These are phyloP conservation scores for Penicillium concentricum DNA, from an alignment of 2,329 filamentous ascomycete genomes.

Conservation along the genomic window DNA sequence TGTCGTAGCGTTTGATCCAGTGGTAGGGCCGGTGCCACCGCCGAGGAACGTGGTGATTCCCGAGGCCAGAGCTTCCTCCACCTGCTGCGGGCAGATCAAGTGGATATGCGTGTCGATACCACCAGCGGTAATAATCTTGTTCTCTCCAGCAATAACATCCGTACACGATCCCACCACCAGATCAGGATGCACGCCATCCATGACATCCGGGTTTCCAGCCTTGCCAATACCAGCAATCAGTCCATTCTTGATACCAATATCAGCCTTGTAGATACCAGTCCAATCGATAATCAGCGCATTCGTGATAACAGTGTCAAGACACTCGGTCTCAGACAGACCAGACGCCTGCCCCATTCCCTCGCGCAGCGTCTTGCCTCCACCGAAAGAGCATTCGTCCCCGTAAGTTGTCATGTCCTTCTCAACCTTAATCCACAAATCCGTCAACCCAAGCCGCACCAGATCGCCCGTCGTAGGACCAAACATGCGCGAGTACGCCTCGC, in stretches of 20 bases:
- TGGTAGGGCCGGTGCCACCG: slow-evolving; percentile 88
- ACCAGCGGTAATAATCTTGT: slow-evolving; percentile 86
- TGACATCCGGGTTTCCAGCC: slow-evolving; percentile 94
- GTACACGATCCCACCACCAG: slow-evolving; percentile 86
- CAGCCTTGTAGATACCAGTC: slow-evolving; percentile 91
- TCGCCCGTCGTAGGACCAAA: slow-evolving; percentile 92
- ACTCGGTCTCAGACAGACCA: slow-evolving; percentile 68
- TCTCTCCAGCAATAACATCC: slow-evolving; percentile 87
- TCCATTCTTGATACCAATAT: slow-evolving; percentile 89
- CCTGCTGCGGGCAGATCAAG: slow-evolving; percentile 93
- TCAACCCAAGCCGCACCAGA: slow-evolving; percentile 74
- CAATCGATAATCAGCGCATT: slow-evolving; percentile 91
- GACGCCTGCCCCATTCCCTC: slow-evolving; percentile 95
- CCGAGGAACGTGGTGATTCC: slow-evolving; percentile 90
- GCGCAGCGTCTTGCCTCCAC: slow-evolving; percentile 87
- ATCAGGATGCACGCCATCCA: slow-evolving; percentile 77
- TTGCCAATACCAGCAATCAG: slow-evolving; percentile 88
- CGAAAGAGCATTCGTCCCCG: slow-evolving; percentile 93
- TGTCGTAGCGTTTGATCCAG: slow-evolving; percentile 86
- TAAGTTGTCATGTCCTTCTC: slow-evolving; percentile 82
- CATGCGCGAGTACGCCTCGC: slow-evolving; percentile 79
- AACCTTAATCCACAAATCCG: slow-evolving; percentile 85
- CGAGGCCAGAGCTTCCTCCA: slow-evolving; percentile 75
- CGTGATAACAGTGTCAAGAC: slow-evolving; percentile 79
- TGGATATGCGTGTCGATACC: slow-evolving; percentile 90